Evolutionary conservation across 805 yeast genomes (phyloP).

Genomic region (Isabelozyma rhagii): DNA sequence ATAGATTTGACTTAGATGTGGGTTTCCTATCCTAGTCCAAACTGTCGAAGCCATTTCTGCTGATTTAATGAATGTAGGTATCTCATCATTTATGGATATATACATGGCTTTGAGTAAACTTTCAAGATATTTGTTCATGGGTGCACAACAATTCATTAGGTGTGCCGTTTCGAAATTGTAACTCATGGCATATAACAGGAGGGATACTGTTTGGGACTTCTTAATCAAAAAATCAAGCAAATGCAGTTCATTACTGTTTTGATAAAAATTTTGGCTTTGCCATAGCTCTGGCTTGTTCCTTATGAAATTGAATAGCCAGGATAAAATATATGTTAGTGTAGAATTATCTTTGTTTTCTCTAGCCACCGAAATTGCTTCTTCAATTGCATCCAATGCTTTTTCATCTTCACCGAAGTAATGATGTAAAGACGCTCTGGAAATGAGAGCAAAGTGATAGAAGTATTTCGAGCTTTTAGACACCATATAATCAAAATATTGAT

Average conservation of each 20-base stretch:
- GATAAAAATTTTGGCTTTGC: constrained; percentile 44
- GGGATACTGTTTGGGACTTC: constrained; percentile 49
- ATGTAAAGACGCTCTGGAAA: constrained; percentile 69
- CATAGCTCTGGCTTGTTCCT: constrained; percentile 61
- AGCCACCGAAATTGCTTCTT: constrained; percentile 85
- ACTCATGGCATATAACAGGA: constrained; percentile 54
- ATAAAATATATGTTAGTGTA: constrained; percentile 67
- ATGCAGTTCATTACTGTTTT: constrained; percentile 54
- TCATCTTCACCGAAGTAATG: constrained; percentile 62
- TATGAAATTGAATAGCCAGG: constrained; percentile 73
- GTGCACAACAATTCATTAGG: constrained; percentile 49
- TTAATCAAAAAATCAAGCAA: constrained; percentile 58
- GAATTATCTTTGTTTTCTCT: constrained; percentile 76
- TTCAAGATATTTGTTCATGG: constrained; percentile 46
- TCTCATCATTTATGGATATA: constrained; percentile 49
- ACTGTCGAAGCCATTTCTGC: constrained; percentile 44
- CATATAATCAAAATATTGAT: constrained; percentile 71
- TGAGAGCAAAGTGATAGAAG: constrained; percentile 73
- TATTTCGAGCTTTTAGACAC: constrained; percentile 61
- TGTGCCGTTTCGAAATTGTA: constrained; percentile 64
- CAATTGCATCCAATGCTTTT: constrained; percentile 74
- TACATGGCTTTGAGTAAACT: constrained; percentile 56
- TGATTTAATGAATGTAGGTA: constrained; percentile 41
- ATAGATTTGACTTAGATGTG: constrained; percentile 45
- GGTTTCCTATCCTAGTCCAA: constrained; percentile 54